These are phyloP conservation scores for Clausena lansium DNA, from an alignment of 345 rosid genomes.

Conservation along the genomic window DNA sequence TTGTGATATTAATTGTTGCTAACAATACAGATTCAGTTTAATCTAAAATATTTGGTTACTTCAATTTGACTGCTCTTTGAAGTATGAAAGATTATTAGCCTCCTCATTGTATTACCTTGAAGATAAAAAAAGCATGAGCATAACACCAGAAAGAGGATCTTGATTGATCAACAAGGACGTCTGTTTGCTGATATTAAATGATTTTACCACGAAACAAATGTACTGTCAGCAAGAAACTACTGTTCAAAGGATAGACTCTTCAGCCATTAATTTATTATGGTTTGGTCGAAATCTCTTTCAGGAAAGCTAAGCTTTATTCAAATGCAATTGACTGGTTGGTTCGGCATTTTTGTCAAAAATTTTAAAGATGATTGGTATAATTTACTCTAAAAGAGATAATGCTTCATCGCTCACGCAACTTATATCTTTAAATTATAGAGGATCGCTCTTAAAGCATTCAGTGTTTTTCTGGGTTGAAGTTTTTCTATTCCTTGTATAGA, in stretches of 20 bases:
- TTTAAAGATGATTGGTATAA: background rate
- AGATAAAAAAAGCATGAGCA: background rate
- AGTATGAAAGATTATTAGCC: background rate
- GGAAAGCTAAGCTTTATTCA: background rate
- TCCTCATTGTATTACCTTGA: too few relatives aligned
- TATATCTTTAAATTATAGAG: background rate
- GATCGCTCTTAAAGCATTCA: background rate
- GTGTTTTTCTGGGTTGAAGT: background rate
- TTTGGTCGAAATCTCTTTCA: background rate
- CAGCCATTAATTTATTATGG: background rate
- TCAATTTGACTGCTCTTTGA: background rate
- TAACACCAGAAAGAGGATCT: background rate
- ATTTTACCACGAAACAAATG: background rate
- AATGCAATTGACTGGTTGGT: background rate
- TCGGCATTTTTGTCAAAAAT: background rate
- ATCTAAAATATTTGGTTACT: background rate
- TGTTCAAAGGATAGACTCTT: too few relatives aligned
- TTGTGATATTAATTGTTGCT: background rate
- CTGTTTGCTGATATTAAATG: background rate
- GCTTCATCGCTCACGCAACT: background rate
- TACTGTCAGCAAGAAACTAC: background rate
- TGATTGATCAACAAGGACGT: background rate
- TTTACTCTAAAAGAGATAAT: background rate
- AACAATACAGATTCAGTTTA: background rate
- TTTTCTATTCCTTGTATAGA: background rate